Conservation (phyloP, 176 grass and related monocot species). For the Oryza meyeriana region DNA sequence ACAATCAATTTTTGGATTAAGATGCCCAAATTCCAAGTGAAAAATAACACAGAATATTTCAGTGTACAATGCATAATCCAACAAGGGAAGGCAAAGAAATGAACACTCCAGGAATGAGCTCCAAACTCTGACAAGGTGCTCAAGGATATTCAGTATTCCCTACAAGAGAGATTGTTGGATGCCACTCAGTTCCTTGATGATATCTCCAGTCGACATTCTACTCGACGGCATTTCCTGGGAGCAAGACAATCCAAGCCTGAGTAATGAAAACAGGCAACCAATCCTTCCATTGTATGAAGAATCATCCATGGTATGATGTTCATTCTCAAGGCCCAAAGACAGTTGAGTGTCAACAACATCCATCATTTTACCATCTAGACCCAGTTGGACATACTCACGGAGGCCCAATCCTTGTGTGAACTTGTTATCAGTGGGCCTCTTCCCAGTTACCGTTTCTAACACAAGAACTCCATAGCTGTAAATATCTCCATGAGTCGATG, state of each 20-base stretch:
- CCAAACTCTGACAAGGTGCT: too few relatives aligned
- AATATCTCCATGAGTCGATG: too few relatives aligned
- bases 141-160: too few relatives aligned
- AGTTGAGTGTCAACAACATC: constrained; percentile 10
- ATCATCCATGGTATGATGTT: background rate
- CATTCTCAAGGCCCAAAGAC: background rate
- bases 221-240: background rate
- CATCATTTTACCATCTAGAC: background rate
- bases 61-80: too few relatives aligned
- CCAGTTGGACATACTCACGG: constrained; percentile 24
- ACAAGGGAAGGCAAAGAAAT: too few relatives aligned
- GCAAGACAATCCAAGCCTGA: constrained; percentile 6
- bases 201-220: background rate
- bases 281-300: background rate
- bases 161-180: background rate
- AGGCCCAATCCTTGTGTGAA: constrained; percentile 20
- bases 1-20: background rate
- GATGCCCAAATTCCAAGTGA: background rate
- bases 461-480: too few relatives aligned
- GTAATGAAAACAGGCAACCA: background rate
- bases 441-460: constrained; percentile 32
- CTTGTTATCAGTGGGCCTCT: constrained; percentile 22
- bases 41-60: background rate
- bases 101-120: too few relatives aligned
- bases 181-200: background rate